Conservation (phyloP, 352 stramenopile genomes). For the Stramenopiles sp. region DNA sequence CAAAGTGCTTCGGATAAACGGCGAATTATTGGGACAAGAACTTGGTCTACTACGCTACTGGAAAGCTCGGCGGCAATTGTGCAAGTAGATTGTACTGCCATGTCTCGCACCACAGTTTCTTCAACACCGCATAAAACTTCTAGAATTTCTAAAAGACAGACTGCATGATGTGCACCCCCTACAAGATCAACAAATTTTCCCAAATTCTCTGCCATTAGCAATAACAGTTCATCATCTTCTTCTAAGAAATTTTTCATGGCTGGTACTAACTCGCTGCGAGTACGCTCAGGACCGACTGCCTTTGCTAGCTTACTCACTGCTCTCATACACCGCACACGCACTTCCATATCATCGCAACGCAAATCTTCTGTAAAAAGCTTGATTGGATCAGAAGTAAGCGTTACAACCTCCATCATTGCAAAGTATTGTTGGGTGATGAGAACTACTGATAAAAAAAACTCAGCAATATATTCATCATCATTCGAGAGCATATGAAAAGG, state of each 20-base stretch:
- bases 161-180: conserved; percentile 37
- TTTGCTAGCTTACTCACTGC: conserved; percentile 24
- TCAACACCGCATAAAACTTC: conserved; percentile 61
- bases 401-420: too few species aligned
- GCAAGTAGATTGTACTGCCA: conserved; percentile 12
- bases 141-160: conserved; percentile 60
- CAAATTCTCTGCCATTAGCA: conserved; percentile 61
- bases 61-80: conserved; percentile 6
- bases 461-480: too few species aligned
- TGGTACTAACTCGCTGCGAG: conserved; percentile 65
- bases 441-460: too few species aligned
- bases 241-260: conserved; percentile 32
- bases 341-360: not conserved
- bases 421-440: too few species aligned
- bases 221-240: conserved; percentile 74
- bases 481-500: too few species aligned
- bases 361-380: conserved; percentile 6
- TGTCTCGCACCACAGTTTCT: conserved; percentile 57
- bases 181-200: conserved; percentile 37
- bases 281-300: conserved; percentile 44
- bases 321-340: conserved; percentile 1
- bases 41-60: not conserved
- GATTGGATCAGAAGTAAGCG: too few species aligned
- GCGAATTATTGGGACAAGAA: conserved; percentile 38
- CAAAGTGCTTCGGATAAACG: conserved; percentile 73